These are phyloP conservation scores for Clitocybe nebularis DNA, from an alignment of 1,284 basidiomycete genomes.

Conservation along the genomic window DNA sequence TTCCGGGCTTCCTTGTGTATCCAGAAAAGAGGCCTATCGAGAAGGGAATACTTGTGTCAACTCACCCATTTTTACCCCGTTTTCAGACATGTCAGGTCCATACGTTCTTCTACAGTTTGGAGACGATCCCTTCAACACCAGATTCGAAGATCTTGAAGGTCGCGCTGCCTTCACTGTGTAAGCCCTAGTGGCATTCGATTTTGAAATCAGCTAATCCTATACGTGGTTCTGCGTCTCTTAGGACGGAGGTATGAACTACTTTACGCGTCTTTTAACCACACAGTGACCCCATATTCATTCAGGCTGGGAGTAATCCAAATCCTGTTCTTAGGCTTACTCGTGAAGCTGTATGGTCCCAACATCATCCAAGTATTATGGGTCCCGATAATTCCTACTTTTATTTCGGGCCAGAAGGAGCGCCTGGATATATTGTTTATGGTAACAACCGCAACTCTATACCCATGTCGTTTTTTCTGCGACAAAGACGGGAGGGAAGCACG, in stretches of 20 bases:
- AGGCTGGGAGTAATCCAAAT: constrained; percentile 56
- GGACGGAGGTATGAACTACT: constrained; percentile 3
- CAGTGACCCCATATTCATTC: constrained; percentile 8
- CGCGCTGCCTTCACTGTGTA: constrained; percentile 65
- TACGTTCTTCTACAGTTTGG: constrained; percentile 62
- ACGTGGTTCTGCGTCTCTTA: not conserved
- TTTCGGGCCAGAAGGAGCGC: constrained; percentile 57
- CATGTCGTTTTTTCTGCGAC: constrained; percentile 54
- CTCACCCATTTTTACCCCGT: not conserved
- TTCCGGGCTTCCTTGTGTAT: constrained; percentile 23
- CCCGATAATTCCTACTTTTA: constrained; percentile 69
- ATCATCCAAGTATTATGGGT: constrained; percentile 64
- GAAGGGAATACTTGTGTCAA: not conserved
- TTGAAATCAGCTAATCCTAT: constrained; percentile 3
- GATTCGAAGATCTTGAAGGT: constrained; percentile 59
- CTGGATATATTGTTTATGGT: constrained; percentile 66
- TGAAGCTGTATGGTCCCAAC: constrained; percentile 59
- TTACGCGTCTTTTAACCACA: too few relatives aligned
- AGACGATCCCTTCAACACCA: constrained; percentile 53
- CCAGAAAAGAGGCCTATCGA: constrained; percentile 13
- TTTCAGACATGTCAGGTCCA: constrained; percentile 29
- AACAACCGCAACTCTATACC: constrained; percentile 48
- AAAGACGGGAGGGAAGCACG: constrained; percentile 57
- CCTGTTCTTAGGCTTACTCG: constrained; percentile 58
- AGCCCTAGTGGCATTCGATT: constrained; percentile 23